Base-by-base conservation (phyloP, 176 grass and related monocot species). In the Cenchrus purpureus region DNA sequence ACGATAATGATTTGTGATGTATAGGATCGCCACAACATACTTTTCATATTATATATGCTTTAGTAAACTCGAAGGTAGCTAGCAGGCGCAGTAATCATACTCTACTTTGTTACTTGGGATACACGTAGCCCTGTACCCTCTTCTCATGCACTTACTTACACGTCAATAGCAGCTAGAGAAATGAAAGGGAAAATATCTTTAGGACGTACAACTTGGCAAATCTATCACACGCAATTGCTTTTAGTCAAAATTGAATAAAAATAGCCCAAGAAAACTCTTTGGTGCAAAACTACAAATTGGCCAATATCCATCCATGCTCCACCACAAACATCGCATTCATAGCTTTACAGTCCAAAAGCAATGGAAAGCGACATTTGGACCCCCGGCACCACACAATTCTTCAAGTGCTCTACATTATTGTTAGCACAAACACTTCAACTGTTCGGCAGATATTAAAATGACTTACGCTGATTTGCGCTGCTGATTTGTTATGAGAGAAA, bases 301-400 rank as follows among this genome's bases (percentile, higher is more conserved):
- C 60, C 64, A 88, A 79, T 69, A 71, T 54, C 61, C 86, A 64
- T 25, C 76, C 71, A 65, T 49, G 56, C 43, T 32, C 64, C 83
- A 79, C 83, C 83, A 80, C 79, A 92, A 84, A 81, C 78, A 87
- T 92, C 90, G 50, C 78, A 61, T 19, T 92, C 87, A 40, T 29
- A 53, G 15, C 79, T 89, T 89, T 69, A 66, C 63, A 65, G 69
- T 77, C 79, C 32, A 92, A 92, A 92, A 90, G 91, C 80, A 34
- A 74, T 81, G 50, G 80, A 84, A 71, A 57, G 19, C 54, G 91
- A 92, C 77, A 50, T 67, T 9, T 76, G 54, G 80, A 54, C 79
- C 69, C 56, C 55, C 46, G 34, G 15, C 13, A 12, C 22, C 8
- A 12, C 46, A 25, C 22, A 25, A 25, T 25, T 12, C 3, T 11